Base-by-base conservation (phyloP, 2,329 filamentous ascomycete genomes). In the Colletotrichum tofieldiae region DNA sequence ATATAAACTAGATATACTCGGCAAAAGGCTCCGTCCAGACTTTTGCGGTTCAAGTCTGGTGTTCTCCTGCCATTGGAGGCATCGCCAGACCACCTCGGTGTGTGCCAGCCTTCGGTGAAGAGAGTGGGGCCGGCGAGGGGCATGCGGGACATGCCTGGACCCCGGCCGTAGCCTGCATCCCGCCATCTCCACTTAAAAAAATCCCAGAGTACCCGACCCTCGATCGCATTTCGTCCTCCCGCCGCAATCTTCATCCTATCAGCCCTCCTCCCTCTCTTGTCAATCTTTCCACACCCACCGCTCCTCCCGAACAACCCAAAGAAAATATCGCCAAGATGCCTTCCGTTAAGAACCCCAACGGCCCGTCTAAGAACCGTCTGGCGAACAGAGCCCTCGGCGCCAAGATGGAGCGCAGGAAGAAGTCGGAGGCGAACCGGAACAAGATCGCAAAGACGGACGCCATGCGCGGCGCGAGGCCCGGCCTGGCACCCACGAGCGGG, bases 271-370 rank as follows among this genome's bases (percentile, higher is more conserved):
- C 54, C 23, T n/a, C 39, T 45, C 16, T 35, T n/a, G 16, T 29
- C 61, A 23, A 29, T 14, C n/a, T 4, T 20, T 37, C 32, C 7
- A 29, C 39, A 6, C 29, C 32, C 18, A 16, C 26, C 11, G 41
- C 51, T 18, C 16, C 45, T 26, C 47, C n/a, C 60, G 41, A 35
- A 52, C 26, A 32, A 54, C 45, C 32, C n/a, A 11, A 51, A 43
- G 26, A 47, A 11, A 52, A 47, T 12, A 43, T n/a, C 1, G 12
- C 26, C 35, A 26, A 47, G 26, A 90, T 89, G 87, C 84, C 86
- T 20, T 90, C 88, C 59, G 85, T 89, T 76, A 87, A 87, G 75
- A 91, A 89, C 82, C 88, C 88, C 77, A 90, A 90, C 84, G 84
- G 83, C 58, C 84, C 84, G 12, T 89, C 87, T 65, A 86, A 86